Evolutionary conservation across 495 filamentous ascomycete genomes (phyloP).

Genomic region (Rhypophila decipiens): DNA sequence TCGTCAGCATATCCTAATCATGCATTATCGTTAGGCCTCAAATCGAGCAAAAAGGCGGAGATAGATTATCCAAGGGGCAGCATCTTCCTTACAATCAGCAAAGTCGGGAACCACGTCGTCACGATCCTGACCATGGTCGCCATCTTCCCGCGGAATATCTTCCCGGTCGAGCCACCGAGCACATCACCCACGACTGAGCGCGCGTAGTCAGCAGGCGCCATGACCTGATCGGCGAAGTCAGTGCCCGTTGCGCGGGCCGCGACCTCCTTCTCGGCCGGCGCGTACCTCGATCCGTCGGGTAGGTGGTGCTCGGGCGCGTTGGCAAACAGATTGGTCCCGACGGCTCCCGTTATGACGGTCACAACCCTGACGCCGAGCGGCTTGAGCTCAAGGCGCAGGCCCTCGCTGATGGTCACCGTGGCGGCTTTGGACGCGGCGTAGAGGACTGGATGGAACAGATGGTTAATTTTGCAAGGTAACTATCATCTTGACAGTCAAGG

Average conservation of each 20-base stretch:
- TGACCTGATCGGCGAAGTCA: not conserved
- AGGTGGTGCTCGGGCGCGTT: slow-evolving; percentile 1
- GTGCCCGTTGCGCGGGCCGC: not conserved
- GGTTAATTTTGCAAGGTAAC: no score
- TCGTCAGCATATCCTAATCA: not conserved
- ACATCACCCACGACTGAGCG: not conserved
- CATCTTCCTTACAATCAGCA: not conserved
- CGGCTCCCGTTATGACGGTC: slow-evolving; percentile 2
- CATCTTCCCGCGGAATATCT: not conserved
- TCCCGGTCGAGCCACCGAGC: not conserved
- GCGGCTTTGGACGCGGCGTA: slow-evolving; percentile 34
- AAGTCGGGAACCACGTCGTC: not conserved
- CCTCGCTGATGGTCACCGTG: slow-evolving; percentile 24
- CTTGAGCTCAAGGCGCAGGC: slow-evolving; percentile 32
- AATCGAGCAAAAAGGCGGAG: not conserved
- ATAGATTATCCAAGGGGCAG: not conserved
- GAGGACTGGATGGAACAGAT: no score
- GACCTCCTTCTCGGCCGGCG: not conserved
- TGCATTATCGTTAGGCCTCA: not conserved
- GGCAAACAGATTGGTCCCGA: not conserved
- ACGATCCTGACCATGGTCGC: not conserved
- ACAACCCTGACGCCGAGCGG: slow-evolving; percentile 35
- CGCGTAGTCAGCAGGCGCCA: not conserved
- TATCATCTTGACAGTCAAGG: no score
- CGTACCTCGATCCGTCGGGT: not conserved